Evolutionary conservation across 495 filamentous ascomycete genomes (phyloP).

Genomic region (Geoglossum glabrum): DNA sequence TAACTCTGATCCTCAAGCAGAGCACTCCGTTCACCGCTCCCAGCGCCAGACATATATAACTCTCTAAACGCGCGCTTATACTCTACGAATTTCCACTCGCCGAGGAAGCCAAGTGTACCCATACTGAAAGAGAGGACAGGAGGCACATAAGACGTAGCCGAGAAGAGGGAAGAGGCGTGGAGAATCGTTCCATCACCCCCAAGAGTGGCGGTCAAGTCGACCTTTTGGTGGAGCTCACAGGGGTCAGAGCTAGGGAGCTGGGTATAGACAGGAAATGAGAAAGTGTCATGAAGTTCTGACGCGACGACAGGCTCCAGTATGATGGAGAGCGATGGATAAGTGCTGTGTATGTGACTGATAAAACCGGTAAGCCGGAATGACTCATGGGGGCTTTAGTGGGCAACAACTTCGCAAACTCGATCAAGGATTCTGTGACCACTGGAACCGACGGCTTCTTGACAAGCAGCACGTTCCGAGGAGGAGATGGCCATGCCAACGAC

Average conservation of each 20-base stretch:
- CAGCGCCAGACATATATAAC: conserved; percentile 78
- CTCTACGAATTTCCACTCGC: conserved; percentile 88
- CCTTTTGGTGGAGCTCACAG: conserved; percentile 34
- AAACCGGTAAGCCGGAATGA: neutral
- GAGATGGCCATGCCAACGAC: conserved; percentile 70
- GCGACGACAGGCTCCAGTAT: conserved; percentile 68
- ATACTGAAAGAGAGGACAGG: conserved; percentile 93
- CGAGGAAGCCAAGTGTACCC: conserved; percentile 86
- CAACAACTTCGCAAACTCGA: conserved; percentile 47
- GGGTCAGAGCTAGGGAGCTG: conserved; percentile 5
- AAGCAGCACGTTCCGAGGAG: conserved; percentile 75
- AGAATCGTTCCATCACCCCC: conserved; percentile 94
- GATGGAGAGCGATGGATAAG: conserved; percentile 63
- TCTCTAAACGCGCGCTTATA: conserved; percentile 80
- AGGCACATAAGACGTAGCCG: conserved; percentile 58
- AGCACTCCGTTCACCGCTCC: conserved; percentile 25
- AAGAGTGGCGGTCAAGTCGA: conserved; percentile 71
- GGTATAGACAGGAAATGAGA: conserved; percentile 65
- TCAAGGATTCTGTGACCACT: conserved; percentile 44
- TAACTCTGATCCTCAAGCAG: conserved; percentile 8
- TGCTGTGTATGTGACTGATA: conserved; percentile 47
- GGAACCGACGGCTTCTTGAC: conserved; percentile 68
- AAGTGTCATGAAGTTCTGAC: conserved; percentile 43
- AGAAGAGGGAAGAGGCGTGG: conserved; percentile 77
- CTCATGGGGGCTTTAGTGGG: neutral